Evolutionary conservation across 306 rosid species (phyloP), one percentile per base, ranked within the genome.

Genomic region (Begonia masoniana): DNA sequence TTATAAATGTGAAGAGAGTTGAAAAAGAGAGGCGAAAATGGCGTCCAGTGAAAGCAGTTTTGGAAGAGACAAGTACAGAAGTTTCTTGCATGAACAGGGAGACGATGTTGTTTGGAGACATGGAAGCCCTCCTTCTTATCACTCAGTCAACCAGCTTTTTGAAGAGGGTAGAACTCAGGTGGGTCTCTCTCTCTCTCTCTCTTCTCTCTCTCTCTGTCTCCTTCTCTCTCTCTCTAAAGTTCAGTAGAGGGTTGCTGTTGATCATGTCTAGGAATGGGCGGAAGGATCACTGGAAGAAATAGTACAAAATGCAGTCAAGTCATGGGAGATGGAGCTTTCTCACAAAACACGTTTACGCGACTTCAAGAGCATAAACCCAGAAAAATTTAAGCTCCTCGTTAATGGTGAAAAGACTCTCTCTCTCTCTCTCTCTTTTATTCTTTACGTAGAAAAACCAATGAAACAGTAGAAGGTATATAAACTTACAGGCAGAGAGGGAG

Each of bases 121-220:
- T 74, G 89, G 94, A 15, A 77, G 68, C n/a, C 83, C 86, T 65
- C 86, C 94, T 19, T 55, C 62, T 35, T 84, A 64, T 76, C 76
- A 69, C 12, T 4, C 0, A 55, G 89, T 78, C 10, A 81, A 84
- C 56, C 48, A 59, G 39, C 86, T 84, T 16, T 84, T 81, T 58
- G 86, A 81, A 62, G 58, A 81, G 67, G 94, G 94, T 57, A 60
- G 83, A 62, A 78, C 82, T 14, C 78, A 69, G 77, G 94, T 80
- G 10, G 5, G 43, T 12, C n/a, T 47, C 26, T 61, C 5, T 68
- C 47, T 43, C 56, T 50, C 47, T n/a, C 53, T 45, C 31, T 39
- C 36, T 31, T 43, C 55, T 46, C 43, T 24, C 53, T 39, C 35
- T 39, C 17, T 31, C 15, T 43, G 4, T 62, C 56, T 13, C 12